Conservation (phyloP, 2,329 filamentous ascomycete species). For the Ceratocystis colombiana region DNA sequence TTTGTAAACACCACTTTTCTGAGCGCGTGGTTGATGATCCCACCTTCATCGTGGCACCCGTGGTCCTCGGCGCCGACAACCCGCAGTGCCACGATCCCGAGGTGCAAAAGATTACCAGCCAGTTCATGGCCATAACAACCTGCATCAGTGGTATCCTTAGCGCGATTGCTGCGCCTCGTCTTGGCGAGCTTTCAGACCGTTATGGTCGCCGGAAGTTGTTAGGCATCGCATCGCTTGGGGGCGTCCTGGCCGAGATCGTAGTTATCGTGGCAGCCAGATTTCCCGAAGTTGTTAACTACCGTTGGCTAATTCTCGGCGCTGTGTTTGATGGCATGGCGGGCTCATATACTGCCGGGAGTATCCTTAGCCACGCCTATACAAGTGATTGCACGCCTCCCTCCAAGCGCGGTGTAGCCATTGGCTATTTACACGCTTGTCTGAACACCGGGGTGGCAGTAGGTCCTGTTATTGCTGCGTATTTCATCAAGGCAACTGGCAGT, state of each 20-base stretch:
- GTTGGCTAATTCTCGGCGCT: constrained; percentile 67
- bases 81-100: constrained; percentile 69
- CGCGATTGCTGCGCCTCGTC: constrained; percentile 68
- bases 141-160: constrained; percentile 67
- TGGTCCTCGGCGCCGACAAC: constrained; percentile 60
- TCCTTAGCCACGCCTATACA: constrained; percentile 73
- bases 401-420: constrained; percentile 70
- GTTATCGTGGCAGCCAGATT: constrained; percentile 69
- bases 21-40: constrained; percentile 43
- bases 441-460: constrained; percentile 84
- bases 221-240: constrained; percentile 62
- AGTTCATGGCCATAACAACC: constrained; percentile 66
- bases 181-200: constrained; percentile 78
- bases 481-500: constrained; percentile 65
- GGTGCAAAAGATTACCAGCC: constrained; percentile 65
- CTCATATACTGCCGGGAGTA: constrained; percentile 73
- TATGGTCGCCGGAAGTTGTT: constrained; percentile 71
- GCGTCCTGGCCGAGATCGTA: constrained; percentile 61
- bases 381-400: constrained; percentile 79
- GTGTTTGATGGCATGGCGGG: constrained; percentile 75
- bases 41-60: constrained; percentile 49
- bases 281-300: constrained; percentile 62
- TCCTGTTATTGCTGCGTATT: constrained; percentile 67
- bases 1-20: constrained; percentile 71
- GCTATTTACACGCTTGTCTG: constrained; percentile 79